A percentile compares a stretch with the other conserved stretches of the same genome.
These are phyloP conservation scores for Dimocarpus longan DNA, from an alignment of 345 rosid genomes.

Conservation along the genomic window DNA sequence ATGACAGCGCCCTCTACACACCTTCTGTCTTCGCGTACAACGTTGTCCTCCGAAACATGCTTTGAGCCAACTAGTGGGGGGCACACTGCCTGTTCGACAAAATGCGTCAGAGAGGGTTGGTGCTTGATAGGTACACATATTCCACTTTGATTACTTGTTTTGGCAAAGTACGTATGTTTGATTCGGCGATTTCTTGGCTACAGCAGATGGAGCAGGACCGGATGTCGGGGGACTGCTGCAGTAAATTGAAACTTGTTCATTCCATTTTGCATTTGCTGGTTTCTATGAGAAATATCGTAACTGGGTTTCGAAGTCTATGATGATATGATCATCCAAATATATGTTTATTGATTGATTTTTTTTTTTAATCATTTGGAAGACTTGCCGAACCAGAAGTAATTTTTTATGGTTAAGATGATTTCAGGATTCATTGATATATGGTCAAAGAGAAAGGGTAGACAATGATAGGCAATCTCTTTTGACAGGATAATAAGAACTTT, in stretches of 20 bases:
- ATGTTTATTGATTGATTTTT: no score
- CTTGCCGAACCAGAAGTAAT: no score
- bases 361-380: no score
- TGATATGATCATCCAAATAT: no score
- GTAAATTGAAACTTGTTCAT: no score
- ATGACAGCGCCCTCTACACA: constrained; percentile 70
- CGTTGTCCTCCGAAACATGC: constrained; percentile 69
- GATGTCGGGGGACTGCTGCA: constrained; percentile 84
- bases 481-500: constrained; percentile 73
- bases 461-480: constrained; percentile 37
- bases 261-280: no score
- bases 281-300: no score
- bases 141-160: constrained; percentile 80
- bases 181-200: constrained; percentile 79
- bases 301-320: no score
- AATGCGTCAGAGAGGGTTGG: constrained; percentile 80
- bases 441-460: constrained; percentile 24
- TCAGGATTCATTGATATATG: no score
- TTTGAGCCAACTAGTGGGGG: constrained; percentile 68
- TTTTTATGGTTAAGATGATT: constrained; percentile 19
- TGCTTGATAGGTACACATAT: constrained; percentile 84
- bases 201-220: constrained; percentile 91
- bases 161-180: constrained; percentile 91
- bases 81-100: constrained; percentile 97
- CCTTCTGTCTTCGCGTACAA: constrained; percentile 89